phyloP scores from a whole-genome alignment of 805 yeast genomes.

The Candida ascalaphidarum region DNA sequence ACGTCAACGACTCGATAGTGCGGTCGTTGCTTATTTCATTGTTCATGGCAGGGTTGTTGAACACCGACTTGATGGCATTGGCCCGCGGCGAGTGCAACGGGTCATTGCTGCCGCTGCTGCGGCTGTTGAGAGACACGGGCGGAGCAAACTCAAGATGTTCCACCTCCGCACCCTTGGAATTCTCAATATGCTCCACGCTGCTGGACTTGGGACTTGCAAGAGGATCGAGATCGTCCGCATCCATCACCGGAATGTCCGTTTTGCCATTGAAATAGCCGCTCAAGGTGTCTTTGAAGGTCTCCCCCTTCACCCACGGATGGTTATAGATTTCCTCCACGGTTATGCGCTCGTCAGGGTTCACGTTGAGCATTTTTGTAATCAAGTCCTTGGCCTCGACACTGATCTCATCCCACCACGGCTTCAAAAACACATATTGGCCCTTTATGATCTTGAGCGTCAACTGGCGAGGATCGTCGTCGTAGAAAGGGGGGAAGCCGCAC shows the following conservation, averaged over 20 bases:
- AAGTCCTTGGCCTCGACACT: slow-evolving; percentile 61
- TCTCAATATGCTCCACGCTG: too few relatives aligned
- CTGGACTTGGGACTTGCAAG: too few relatives aligned
- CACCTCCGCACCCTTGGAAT: too few relatives aligned
- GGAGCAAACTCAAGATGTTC: too few relatives aligned
- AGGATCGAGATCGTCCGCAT: too few relatives aligned
- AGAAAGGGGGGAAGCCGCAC: slow-evolving; percentile 72
- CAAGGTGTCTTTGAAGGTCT: too few relatives aligned
- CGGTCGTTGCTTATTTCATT: slow-evolving; percentile 9
- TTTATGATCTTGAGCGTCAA: slow-evolving; percentile 60
- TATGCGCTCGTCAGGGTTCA: slow-evolving; percentile 61
- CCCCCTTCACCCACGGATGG: slow-evolving; percentile 56
- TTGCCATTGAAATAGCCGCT: too few relatives aligned
- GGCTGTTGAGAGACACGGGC: too few relatives aligned
- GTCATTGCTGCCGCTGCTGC: too few relatives aligned
- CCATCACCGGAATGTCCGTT: too few relatives aligned
- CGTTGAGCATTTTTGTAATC: slow-evolving; percentile 56
- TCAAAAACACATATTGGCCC: slow-evolving; percentile 66
- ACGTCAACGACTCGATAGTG: slow-evolving; percentile 11
- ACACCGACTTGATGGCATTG: slow-evolving; percentile 32
- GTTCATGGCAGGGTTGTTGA: slow-evolving; percentile 37
- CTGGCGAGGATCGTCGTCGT: slow-evolving; percentile 57
- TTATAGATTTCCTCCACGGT: slow-evolving; percentile 56
- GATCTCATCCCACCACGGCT: slow-evolving; percentile 89
- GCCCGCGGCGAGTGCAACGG: slow-evolving; percentile 25